Percentiles rank a stretch among this genome's conserved stretches.
These are phyloP conservation scores for Skeletonema costatum DNA, from an alignment of 108 stramenopile genomes.

Conservation along the genomic window DNA sequence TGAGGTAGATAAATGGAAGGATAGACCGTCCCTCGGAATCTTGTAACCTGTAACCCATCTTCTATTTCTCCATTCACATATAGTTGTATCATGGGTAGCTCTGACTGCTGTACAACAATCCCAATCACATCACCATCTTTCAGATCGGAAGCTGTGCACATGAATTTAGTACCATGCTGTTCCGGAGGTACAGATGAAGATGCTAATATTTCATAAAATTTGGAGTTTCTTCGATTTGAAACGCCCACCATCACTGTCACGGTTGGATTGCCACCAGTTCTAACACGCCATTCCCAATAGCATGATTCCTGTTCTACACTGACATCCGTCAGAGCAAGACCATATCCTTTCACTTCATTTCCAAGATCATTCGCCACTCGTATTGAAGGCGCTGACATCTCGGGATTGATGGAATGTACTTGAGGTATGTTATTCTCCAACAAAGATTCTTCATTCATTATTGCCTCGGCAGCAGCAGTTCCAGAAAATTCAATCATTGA, in stretches of 20 bases:
- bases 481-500: slow-evolving; percentile 18
- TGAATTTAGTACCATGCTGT: slow-evolving; percentile 69
- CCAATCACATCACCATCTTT: slow-evolving; percentile 76
- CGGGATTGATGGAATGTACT: slow-evolving; percentile 43
- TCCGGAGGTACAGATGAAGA: slow-evolving; percentile 60
- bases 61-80: slow-evolving; percentile 71
- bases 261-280: slow-evolving; percentile 14
- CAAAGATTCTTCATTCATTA: slow-evolving; percentile 34
- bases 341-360: slow-evolving; percentile 53
- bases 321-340: slow-evolving; percentile 71
- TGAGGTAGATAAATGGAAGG: slow-evolving; percentile 70
- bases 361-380: slow-evolving; percentile 23
- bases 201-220: slow-evolving; percentile 66
- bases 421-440: slow-evolving; percentile 52
- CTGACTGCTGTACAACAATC: slow-evolving; percentile 81
- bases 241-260: slow-evolving; percentile 75
- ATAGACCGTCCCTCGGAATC: slow-evolving; percentile 79
- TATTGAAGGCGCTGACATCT: slow-evolving; percentile 41
- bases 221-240: slow-evolving; percentile 60
- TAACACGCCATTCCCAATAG: slow-evolving; percentile 86
- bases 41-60: slow-evolving; percentile 61
- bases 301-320: slow-evolving; percentile 84
- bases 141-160: slow-evolving; percentile 61
- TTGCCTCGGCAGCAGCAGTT: neutral
- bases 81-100: slow-evolving; percentile 88